Percentiles rank a stretch among this genome's conserved stretches.
These are phyloP conservation scores for Medicago lupulina DNA, from an alignment of 306 rosid species.

Conservation along the genomic window DNA sequence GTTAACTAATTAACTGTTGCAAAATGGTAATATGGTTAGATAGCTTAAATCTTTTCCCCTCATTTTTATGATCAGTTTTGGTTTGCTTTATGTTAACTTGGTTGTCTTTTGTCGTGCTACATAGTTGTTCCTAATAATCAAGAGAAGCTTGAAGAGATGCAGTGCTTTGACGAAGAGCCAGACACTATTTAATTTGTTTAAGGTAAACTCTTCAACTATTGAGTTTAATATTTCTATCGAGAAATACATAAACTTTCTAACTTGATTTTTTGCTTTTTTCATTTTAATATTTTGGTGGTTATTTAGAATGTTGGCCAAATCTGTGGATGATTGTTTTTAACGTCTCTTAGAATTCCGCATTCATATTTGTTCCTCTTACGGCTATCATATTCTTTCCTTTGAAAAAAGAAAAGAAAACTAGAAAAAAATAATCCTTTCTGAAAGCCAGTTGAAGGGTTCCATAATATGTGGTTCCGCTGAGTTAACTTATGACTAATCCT, in stretches of 20 bases:
- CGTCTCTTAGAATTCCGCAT: neutral
- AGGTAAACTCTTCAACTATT: conserved; percentile 63
- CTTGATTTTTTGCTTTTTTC: conserved; percentile 1
- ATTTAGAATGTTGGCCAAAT: conserved; percentile 30
- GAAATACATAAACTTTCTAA: conserved; percentile 19
- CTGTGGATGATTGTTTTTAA: conserved; percentile 23
- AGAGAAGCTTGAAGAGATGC: conserved; percentile 97
- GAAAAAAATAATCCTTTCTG: neutral
- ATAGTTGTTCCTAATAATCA: conserved; percentile 95
- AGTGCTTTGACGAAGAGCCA: conserved; percentile 98
- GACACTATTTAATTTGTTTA: conserved; percentile 84
- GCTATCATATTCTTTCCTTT: neutral
- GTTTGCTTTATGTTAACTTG: conserved; percentile 31
- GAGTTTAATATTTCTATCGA: conserved; percentile 31
- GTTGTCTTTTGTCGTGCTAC: conserved; percentile 45
- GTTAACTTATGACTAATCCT: conserved; percentile 9
- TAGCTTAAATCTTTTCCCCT: neutral
- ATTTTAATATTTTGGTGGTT: conserved; percentile 23
- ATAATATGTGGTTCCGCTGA: conserved; percentile 13
- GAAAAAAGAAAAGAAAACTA: neutral
- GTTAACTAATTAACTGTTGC: conserved; percentile 18
- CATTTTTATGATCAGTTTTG: conserved; percentile 1
- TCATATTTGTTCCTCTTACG: conserved; percentile 5
- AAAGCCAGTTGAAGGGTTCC: conserved; percentile 32
- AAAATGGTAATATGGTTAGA: conserved; percentile 16